Conservation (phyloP, 208 protist species). For the Naegleria fowleri region DNA sequence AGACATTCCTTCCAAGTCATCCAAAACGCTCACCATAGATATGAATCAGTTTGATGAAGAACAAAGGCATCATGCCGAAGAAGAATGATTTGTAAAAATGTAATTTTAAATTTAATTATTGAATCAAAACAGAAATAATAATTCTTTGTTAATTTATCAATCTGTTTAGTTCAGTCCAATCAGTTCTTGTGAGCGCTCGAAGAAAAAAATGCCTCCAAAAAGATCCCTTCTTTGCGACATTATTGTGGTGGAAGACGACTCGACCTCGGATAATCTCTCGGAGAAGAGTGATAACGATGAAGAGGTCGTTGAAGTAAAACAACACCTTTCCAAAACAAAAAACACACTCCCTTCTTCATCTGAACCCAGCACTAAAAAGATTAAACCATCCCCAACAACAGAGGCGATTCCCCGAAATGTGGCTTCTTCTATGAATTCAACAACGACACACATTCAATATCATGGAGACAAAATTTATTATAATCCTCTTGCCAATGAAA, state of each 20-base stretch:
- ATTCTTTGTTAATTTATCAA: no score
- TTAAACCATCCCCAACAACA: not conserved
- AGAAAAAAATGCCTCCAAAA: not conserved
- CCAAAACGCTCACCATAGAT: slow-evolving; percentile 73
- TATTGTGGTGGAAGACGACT: no score
- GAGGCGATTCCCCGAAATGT: not conserved
- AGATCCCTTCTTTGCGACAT: not conserved
- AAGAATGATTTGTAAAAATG: not conserved
- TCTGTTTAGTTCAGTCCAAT: no score
- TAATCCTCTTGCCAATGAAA: not conserved
- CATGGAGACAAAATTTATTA: not conserved
- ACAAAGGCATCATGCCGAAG: not conserved
- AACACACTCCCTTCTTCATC: not conserved
- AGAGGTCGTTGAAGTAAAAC: not conserved
- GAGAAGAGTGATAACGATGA: no score
- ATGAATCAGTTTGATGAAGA: slow-evolving; percentile 56
- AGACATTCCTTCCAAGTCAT: slow-evolving; percentile 70
- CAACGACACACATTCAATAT: not conserved
- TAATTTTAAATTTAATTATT: no score
- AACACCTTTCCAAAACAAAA: no score
- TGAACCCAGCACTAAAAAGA: not conserved
- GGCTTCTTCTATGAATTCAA: not conserved
- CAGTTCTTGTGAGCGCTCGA: no score
- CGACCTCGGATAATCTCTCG: no score
- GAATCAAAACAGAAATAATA: not conserved